Conservation (phyloP, 192 early-diverging fungal species). For the Coemansia sp. region DNA sequence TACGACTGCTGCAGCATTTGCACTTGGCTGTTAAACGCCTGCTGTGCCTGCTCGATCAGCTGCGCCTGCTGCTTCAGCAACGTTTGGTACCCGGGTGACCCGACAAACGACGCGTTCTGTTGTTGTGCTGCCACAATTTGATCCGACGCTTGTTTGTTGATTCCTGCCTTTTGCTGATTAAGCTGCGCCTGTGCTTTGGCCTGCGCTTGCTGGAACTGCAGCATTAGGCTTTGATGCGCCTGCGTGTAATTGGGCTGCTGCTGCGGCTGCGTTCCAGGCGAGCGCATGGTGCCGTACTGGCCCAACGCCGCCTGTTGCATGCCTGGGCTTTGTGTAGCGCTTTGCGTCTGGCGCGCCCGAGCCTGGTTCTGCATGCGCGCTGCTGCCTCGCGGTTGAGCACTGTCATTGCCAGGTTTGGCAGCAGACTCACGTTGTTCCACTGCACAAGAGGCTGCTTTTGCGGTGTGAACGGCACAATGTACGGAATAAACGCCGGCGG, state of each 20-base stretch:
- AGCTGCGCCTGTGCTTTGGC: constrained; percentile 38
- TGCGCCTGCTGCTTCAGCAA: constrained; percentile 48
- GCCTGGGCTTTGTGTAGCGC: not conserved
- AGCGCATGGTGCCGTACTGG: not conserved
- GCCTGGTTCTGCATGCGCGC: constrained; percentile 24
- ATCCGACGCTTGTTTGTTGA: constrained; percentile 35
- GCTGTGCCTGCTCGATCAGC: constrained; percentile 38
- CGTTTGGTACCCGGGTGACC: constrained; percentile 35
- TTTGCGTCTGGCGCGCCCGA: constrained; percentile 5
- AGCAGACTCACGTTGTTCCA: constrained; percentile 40
- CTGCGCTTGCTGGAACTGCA: constrained; percentile 37
- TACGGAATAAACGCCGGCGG: constrained; percentile 47
- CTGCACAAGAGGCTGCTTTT: constrained; percentile 24
- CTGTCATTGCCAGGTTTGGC: constrained; percentile 35
- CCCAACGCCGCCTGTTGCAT: constrained; percentile 3
- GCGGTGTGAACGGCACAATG: constrained; percentile 32
- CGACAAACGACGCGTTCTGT: constrained; percentile 35
- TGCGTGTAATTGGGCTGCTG: constrained; percentile 17
- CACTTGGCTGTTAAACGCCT: constrained; percentile 28
- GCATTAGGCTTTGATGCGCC: constrained; percentile 19
- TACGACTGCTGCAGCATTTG: constrained; percentile 33
- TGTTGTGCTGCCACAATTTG: constrained; percentile 33
- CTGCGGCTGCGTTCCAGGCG: not conserved
- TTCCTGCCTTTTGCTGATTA: constrained; percentile 24
- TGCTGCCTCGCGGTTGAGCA: constrained; percentile 46